Percentiles rank a stretch among this genome's conserved stretches.
Evolutionary conservation across 2,329 filamentous ascomycete genomes (phyloP).

Genomic region (Scorias spongiosa): DNA sequence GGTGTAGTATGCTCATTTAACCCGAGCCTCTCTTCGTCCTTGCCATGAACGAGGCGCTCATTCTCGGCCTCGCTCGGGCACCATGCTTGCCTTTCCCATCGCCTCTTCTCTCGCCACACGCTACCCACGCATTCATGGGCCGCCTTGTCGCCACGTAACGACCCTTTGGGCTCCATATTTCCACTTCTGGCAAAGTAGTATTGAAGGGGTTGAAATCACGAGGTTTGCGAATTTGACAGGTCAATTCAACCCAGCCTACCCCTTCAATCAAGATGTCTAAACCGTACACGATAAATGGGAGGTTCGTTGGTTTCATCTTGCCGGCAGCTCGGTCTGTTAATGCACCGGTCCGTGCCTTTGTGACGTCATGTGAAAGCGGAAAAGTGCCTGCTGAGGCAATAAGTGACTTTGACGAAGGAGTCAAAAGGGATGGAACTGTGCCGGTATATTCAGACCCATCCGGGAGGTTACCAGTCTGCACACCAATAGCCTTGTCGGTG

Average conservation of each 20-base stretch:
- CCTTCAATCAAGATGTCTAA: constrained; percentile 83
- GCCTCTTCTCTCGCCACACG: constrained; percentile 39
- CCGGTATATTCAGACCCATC: constrained; percentile 42
- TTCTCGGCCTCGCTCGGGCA: constrained; percentile 43
- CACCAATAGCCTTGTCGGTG: constrained; percentile 62
- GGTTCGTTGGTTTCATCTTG: constrained; percentile 46
- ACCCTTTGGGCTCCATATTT: constrained; percentile 77
- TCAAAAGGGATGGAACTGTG: constrained; percentile 45
- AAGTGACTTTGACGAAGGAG: constrained; percentile 15
- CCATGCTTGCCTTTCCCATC: constrained; percentile 25
- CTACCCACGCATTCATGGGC: constrained; percentile 57
- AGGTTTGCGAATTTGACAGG: constrained; percentile 53
- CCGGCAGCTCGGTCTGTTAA: constrained; percentile 47
- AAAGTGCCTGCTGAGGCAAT: constrained; percentile 56
- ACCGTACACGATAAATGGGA: constrained; percentile 68
- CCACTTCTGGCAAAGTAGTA: constrained; percentile 45
- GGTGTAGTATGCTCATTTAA: background rate
- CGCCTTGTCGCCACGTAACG: constrained; percentile 52
- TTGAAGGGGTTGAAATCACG: constrained; percentile 4
- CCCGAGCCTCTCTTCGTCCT: constrained; percentile 9
- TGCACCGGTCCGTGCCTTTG: constrained; percentile 59
- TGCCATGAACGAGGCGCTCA: constrained; percentile 37
- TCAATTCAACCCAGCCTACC: constrained; percentile 83
- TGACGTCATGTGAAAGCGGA: constrained; percentile 66
- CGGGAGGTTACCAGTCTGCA: constrained; percentile 38